phyloP scores from a whole-genome alignment of 768 basidiomycete genomes.

The Auricularia cornea region DNA sequence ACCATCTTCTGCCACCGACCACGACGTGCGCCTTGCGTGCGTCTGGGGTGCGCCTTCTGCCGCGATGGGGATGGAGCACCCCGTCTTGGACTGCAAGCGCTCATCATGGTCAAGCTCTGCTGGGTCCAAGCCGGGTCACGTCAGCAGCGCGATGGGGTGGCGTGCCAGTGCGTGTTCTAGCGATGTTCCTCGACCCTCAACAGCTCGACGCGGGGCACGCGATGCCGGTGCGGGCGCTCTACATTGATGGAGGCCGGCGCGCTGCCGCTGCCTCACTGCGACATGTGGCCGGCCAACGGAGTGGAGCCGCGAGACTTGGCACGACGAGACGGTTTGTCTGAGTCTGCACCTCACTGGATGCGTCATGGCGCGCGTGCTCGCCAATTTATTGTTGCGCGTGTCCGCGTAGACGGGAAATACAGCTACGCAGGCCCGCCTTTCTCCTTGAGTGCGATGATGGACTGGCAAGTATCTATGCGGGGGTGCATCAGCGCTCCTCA shows the following conservation, averaged over 20 bases:
- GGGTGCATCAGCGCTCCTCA: too few relatives aligned
- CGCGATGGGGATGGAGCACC: conserved; percentile 25
- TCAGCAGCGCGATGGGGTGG: conserved; percentile 15
- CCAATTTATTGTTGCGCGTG: neutral
- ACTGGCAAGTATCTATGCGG: too few relatives aligned
- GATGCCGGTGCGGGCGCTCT: conserved; percentile 20
- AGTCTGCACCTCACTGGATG: neutral
- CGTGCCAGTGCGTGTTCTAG: conserved; percentile 5
- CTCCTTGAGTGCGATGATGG: too few relatives aligned
- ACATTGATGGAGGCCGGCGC: conserved; percentile 12
- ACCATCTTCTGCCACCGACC: conserved; percentile 17
- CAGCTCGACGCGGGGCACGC: conserved; percentile 24
- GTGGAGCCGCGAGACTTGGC: neutral
- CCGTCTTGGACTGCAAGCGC: conserved; percentile 28
- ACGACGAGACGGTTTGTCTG: neutral
- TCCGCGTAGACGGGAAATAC: neutral
- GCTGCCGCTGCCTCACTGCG: conserved; percentile 23
- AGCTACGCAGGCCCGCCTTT: too few relatives aligned
- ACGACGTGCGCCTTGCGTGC: conserved; percentile 23
- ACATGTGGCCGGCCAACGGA: conserved; percentile 16
- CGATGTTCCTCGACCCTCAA: conserved; percentile 23
- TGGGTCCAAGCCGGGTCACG: conserved; percentile 28
- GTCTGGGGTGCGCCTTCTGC: conserved; percentile 22
- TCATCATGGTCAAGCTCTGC: conserved; percentile 26
- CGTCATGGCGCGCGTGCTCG: neutral